These are phyloP conservation scores for Thalassiosira oceanica DNA, from an alignment of 352 stramenopile species.

Conservation along the genomic window DNA sequence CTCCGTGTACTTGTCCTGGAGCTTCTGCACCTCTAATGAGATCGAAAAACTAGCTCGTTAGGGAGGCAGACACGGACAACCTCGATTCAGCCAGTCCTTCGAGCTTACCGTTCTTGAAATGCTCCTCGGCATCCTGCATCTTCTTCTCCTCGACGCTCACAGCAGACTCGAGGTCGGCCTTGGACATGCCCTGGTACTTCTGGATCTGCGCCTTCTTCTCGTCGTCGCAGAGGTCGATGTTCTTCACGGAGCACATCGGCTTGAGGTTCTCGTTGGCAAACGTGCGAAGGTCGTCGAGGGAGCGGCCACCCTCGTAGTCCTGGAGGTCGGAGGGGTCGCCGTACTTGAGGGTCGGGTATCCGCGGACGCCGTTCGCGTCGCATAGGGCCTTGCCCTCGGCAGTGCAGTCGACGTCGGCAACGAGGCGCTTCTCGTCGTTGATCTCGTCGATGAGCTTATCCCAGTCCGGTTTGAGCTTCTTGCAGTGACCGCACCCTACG, in stretches of 20 bases:
- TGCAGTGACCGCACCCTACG: slow-evolving; percentile 75
- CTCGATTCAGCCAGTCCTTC: too few species aligned
- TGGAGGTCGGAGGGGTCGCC: slow-evolving; percentile 66
- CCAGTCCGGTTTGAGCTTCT: slow-evolving; percentile 76
- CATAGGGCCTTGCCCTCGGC: slow-evolving; percentile 71
- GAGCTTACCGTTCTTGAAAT: slow-evolving; percentile 80
- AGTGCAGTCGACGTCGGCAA: slow-evolving; percentile 81
- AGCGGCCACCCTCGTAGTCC: slow-evolving; percentile 75
- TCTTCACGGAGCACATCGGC: slow-evolving; percentile 72
- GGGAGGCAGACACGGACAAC: too few species aligned
- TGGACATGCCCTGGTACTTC: slow-evolving; percentile 60
- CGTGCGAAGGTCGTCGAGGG: slow-evolving; percentile 63
- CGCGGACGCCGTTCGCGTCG: slow-evolving; percentile 69
- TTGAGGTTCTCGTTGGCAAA: slow-evolving; percentile 80
- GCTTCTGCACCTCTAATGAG: slow-evolving; percentile 55
- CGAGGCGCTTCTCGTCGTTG: slow-evolving; percentile 44
- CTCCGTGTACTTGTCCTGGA: slow-evolving; percentile 65
- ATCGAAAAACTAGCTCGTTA: too few species aligned
- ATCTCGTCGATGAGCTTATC: slow-evolving; percentile 70
- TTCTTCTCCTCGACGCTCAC: slow-evolving; percentile 72
- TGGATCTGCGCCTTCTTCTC: slow-evolving; percentile 79
- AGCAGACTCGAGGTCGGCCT: slow-evolving; percentile 43
- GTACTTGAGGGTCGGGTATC: slow-evolving; percentile 81
- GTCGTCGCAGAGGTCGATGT: slow-evolving; percentile 81
- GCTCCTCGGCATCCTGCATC: slow-evolving; percentile 66